phyloP scores from a whole-genome alignment of 2,329 filamentous ascomycete genomes.

The Mollisiaceae sp. region DNA sequence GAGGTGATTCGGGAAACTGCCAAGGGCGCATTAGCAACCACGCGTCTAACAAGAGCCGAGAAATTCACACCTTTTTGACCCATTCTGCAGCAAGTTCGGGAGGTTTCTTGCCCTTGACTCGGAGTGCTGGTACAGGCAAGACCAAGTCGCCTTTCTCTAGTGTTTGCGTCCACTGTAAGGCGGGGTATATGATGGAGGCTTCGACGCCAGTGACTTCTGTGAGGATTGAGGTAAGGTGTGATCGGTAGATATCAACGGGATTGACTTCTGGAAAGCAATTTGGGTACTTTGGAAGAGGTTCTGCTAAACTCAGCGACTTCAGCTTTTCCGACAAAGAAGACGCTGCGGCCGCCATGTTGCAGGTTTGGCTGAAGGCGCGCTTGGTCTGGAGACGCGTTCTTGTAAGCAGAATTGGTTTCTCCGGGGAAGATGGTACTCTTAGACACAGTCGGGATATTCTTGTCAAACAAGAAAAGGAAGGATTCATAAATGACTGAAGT shows the following conservation, averaged over 20 bases:
- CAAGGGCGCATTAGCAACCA: conserved; percentile 24
- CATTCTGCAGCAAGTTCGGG: conserved; percentile 66
- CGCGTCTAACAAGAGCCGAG: not conserved
- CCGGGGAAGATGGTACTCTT: conserved; percentile 16
- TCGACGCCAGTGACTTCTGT: conserved; percentile 73
- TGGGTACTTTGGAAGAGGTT: conserved; percentile 49
- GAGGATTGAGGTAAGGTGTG: conserved; percentile 74
- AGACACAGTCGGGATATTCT: conserved; percentile 28
- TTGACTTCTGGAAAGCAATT: conserved; percentile 71
- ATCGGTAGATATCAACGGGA: conserved; percentile 79
- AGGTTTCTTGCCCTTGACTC: conserved; percentile 74
- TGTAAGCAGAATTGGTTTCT: conserved; percentile 13
- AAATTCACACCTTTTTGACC: conserved; percentile 57
- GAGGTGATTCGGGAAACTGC: conserved; percentile 72
- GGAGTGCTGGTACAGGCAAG: conserved; percentile 78
- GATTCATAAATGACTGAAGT: conserved; percentile 34
- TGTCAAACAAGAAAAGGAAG: conserved; percentile 29
- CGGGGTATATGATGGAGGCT: conserved; percentile 71
- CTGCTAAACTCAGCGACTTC: conserved; percentile 35
- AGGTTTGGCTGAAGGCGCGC: conserved; percentile 27
- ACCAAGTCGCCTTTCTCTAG: conserved; percentile 85
- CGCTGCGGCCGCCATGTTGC: conserved; percentile 36
- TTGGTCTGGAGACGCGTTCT: conserved; percentile 23
- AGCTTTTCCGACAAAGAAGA: conserved; percentile 37
- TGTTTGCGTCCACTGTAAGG: conserved; percentile 77